Percentiles rank a stretch among this genome's conserved stretches.
Conservation (phyloP, 805 yeast species). For the Schwanniomyces polymorphus region DNA sequence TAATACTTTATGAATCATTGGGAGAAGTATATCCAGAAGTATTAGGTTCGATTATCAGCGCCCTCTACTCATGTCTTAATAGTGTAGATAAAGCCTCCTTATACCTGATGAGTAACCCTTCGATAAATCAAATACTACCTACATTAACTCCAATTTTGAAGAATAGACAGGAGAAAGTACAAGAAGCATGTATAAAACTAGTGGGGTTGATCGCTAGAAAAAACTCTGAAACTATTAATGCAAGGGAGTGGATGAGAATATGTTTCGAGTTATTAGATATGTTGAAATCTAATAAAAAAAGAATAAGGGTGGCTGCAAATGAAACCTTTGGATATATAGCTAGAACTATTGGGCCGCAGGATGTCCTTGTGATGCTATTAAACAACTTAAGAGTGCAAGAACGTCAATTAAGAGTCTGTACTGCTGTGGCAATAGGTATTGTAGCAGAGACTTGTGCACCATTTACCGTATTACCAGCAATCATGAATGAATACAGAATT, state of each 20-base stretch:
- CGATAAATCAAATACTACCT: conserved; percentile 78
- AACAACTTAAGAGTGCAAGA: conserved; percentile 90
- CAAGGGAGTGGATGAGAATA: conserved; percentile 96
- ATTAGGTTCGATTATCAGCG: conserved; percentile 78
- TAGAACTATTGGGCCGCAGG: conserved; percentile 92
- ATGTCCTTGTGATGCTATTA: conserved; percentile 79
- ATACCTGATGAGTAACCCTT: conserved; percentile 59
- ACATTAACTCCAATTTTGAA: conserved; percentile 88
- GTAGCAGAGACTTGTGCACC: conserved; percentile 94
- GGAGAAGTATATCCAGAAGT: conserved; percentile 97
- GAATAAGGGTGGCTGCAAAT: conserved; percentile 82
- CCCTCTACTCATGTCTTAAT: conserved; percentile 61
- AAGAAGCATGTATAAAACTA: conserved; percentile 73
- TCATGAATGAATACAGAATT: conserved; percentile 91
- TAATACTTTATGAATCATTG: conserved; percentile 81
- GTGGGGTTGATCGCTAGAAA: conserved; percentile 81
- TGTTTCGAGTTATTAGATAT: conserved; percentile 89
- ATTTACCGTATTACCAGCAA: conserved; percentile 88
- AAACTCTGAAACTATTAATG: conserved; percentile 80
- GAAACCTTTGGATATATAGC: conserved; percentile 90
- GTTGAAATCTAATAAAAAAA: conserved; percentile 75
- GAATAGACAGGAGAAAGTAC: conserved; percentile 88
- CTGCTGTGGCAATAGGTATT: conserved; percentile 97
- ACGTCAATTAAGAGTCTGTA: conserved; percentile 93
- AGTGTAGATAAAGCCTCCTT: conserved; percentile 59